A percentile compares a stretch with the other conserved stretches of the same genome.
phyloP scores from a whole-genome alignment of 2,329 filamentous ascomycete species.

The Colletotrichum cordylinicola region DNA sequence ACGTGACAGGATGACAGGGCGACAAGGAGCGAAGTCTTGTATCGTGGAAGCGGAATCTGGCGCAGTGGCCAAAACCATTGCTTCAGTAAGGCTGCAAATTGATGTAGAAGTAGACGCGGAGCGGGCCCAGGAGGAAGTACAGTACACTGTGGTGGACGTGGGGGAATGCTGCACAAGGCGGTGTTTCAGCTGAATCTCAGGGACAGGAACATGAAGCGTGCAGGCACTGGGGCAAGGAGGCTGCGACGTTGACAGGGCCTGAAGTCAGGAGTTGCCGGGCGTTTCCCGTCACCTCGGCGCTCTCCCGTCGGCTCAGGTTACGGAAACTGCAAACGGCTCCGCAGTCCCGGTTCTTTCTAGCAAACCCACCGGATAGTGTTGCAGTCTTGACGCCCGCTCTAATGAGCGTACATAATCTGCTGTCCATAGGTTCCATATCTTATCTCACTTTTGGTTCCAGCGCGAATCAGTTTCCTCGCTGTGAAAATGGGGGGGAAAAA shows the following conservation, averaged over 20 bases:
- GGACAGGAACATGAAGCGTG: neutral
- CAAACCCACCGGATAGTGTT: neutral
- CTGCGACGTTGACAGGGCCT: slow-evolving; percentile 7
- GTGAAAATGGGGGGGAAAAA: neutral
- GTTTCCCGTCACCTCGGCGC: neutral
- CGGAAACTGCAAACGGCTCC: slow-evolving; percentile 8
- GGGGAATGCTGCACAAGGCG: neutral
- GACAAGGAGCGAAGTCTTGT: neutral
- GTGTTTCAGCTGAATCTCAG: neutral
- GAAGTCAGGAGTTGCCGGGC: neutral
- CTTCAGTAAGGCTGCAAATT: neutral
- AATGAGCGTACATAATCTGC: neutral
- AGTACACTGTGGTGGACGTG: neutral
- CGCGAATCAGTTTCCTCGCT: neutral
- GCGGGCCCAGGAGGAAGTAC: neutral
- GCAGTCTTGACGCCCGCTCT: neutral
- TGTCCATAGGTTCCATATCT: neutral
- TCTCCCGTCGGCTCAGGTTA: neutral
- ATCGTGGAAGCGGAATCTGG: neutral
- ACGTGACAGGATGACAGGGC: neutral
- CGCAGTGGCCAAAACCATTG: neutral
- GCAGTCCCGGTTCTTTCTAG: neutral
- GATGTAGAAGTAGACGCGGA: neutral
- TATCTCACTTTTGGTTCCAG: neutral
- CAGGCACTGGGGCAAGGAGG: neutral